Evolutionary conservation across 2,329 filamentous ascomycete species (phyloP).

Genomic region (Exophiala bonariae): DNA sequence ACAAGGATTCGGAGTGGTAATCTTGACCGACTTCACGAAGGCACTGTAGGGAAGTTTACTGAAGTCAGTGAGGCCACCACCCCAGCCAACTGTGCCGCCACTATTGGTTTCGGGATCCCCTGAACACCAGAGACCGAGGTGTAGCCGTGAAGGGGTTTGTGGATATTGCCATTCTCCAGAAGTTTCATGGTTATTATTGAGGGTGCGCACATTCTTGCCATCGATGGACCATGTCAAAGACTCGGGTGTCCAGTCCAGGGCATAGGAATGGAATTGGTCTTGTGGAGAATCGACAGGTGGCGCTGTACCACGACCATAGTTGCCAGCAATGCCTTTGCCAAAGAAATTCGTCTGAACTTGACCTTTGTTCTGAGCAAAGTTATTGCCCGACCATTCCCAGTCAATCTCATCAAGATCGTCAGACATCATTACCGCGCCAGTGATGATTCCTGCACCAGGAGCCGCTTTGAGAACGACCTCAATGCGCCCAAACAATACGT

Average conservation of each 20-base stretch:
- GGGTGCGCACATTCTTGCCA: slow-evolving; percentile 70
- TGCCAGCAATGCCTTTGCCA: slow-evolving; percentile 79
- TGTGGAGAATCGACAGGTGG: slow-evolving; percentile 72
- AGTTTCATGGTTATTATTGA: slow-evolving; percentile 62
- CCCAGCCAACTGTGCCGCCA: slow-evolving; percentile 84
- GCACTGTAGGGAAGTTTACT: slow-evolving; percentile 67
- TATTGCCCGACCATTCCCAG: slow-evolving; percentile 86
- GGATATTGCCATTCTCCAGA: slow-evolving; percentile 73
- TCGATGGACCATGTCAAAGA: slow-evolving; percentile 83
- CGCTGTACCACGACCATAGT: slow-evolving; percentile 82
- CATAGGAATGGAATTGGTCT: slow-evolving; percentile 80
- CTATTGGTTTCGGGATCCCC: slow-evolving; percentile 71
- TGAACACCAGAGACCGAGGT: slow-evolving; percentile 94
- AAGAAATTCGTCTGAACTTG: slow-evolving; percentile 93
- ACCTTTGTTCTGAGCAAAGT: slow-evolving; percentile 64
- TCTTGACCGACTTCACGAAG: slow-evolving; percentile 64
- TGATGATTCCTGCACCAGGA: slow-evolving; percentile 78
- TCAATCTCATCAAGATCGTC: slow-evolving; percentile 98
- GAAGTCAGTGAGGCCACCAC: slow-evolving; percentile 69
- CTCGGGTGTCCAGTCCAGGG: slow-evolving; percentile 89
- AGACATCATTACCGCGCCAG: slow-evolving; percentile 90
- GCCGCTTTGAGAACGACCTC: slow-evolving; percentile 50
- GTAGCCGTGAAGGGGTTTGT: slow-evolving; percentile 85
- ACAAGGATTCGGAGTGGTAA: slow-evolving; percentile 85
- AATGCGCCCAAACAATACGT: slow-evolving; percentile 56